Evolutionary conservation across 371 early-diverging fungal genomes (phyloP).

Genomic region (Mucor plumbeus): DNA sequence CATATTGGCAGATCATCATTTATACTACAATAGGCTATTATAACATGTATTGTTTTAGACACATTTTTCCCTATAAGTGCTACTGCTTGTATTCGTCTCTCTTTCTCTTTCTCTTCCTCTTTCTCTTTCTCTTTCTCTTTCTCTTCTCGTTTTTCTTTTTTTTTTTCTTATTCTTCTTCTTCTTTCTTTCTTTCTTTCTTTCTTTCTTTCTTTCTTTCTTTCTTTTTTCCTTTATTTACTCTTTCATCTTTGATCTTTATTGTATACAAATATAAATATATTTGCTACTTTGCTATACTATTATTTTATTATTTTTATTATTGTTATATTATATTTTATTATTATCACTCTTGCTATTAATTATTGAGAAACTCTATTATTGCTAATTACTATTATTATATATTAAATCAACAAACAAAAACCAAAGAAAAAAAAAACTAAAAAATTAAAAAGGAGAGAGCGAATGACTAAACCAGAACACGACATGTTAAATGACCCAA

Average conservation of each 20-base stretch:
- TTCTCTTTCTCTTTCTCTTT: conserved; percentile 1
- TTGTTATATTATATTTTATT: conserved; percentile 6
- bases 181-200: conserved; percentile 2
- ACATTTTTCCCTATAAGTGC: conserved; percentile 9
- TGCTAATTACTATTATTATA: conserved; percentile 1
- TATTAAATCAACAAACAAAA: neutral
- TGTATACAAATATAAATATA: neutral
- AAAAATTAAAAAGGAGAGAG: conserved; percentile 6
- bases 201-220: conserved; percentile 3
- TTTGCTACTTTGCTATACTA: conserved; percentile 11
- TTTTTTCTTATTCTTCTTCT: conserved; percentile 8
- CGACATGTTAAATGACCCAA: conserved; percentile 15
- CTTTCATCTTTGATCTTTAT: neutral
- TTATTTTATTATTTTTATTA: conserved; percentile 1
- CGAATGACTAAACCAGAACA: conserved; percentile 26
- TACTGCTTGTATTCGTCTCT: neutral
- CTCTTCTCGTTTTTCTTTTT: conserved; percentile 10
- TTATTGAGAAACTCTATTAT: neutral
- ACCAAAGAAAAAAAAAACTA: conserved; percentile 4
- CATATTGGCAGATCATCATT: conserved; percentile 9
- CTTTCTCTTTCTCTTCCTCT: conserved; percentile 10
- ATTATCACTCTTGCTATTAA: neutral
- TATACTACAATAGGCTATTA: conserved; percentile 10
- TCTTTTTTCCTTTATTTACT: conserved; percentile 13
- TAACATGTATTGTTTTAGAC: conserved; percentile 1